These are phyloP conservation scores for Rubia yunnanensis DNA, from an alignment of 257 asterid species.

Conservation along the genomic window DNA sequence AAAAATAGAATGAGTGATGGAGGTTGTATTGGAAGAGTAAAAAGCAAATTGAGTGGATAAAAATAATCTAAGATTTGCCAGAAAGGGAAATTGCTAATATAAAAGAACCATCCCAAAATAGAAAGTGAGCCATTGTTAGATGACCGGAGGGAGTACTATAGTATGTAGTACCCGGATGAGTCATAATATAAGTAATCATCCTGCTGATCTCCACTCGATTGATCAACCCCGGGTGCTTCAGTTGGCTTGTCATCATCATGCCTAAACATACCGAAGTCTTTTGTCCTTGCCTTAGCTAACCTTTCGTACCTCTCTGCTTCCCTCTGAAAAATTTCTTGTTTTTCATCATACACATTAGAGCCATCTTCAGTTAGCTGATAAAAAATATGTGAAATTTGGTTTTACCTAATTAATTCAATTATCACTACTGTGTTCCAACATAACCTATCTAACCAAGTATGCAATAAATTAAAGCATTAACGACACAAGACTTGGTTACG, in stretches of 20 bases:
- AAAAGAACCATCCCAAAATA: too few species aligned
- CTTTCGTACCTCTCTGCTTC: constrained; percentile 98
- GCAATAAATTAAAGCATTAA: too few species aligned
- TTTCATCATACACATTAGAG: constrained; percentile 87
- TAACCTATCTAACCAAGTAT: too few species aligned
- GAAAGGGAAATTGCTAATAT: too few species aligned
- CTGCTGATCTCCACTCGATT: constrained; percentile 43
- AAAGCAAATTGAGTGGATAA: too few species aligned
- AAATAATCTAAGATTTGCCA: too few species aligned
- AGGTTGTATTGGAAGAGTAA: too few species aligned
- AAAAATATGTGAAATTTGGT: too few species aligned
- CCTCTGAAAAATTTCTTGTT: constrained; percentile 68
- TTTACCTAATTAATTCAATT: too few species aligned
- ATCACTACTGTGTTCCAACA: too few species aligned
- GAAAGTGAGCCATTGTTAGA: too few species aligned
- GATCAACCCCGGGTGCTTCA: constrained; percentile 30
- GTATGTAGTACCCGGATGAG: constrained; percentile 92
- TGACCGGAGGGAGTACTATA: constrained; percentile 11
- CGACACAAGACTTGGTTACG: too few species aligned
- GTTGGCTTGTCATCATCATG: constrained; percentile 52
- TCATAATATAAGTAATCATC: constrained; percentile 70
- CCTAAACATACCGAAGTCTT: constrained; percentile 70
- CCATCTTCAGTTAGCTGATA: constrained; percentile 97
- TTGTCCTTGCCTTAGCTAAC: constrained; percentile 47
- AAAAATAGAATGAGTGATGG: not conserved